These are phyloP conservation scores for Nothophoma quercina DNA, from an alignment of 2,329 filamentous ascomycete genomes.

Conservation along the genomic window DNA sequence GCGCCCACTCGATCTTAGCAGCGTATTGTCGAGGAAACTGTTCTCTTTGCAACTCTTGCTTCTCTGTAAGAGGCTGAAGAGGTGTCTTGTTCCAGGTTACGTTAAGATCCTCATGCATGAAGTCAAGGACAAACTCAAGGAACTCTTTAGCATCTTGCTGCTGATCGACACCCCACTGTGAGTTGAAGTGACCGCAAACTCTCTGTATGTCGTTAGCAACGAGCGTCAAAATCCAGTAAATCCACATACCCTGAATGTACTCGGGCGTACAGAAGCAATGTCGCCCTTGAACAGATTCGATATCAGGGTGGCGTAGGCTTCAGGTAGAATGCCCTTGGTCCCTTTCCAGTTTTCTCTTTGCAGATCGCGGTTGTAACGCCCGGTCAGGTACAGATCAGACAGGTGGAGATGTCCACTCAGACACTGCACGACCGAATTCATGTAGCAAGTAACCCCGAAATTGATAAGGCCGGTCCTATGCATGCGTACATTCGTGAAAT, in stretches of 20 bases:
- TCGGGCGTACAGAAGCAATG: conserved; percentile 54
- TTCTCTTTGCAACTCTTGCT: conserved; percentile 68
- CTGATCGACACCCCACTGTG: conserved; percentile 73
- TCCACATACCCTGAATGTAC: conserved; percentile 53
- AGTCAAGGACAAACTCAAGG: conserved; percentile 80
- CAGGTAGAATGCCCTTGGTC: conserved; percentile 68
- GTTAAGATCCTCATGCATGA: conserved; percentile 88
- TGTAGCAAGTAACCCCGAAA: conserved; percentile 85
- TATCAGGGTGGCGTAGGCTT: conserved; percentile 68
- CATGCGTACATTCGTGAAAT: conserved; percentile 56
- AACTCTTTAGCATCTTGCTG: conserved; percentile 96
- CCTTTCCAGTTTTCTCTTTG: conserved; percentile 69
- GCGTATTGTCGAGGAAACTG: conserved; percentile 68
- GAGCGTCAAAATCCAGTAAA: background rate
- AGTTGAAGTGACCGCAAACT: conserved; percentile 70
- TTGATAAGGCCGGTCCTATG: conserved; percentile 80
- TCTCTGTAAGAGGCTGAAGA: conserved; percentile 64
- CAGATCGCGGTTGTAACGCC: conserved; percentile 66
- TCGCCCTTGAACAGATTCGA: conserved; percentile 70
- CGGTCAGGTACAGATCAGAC: conserved; percentile 70
- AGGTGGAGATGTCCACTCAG: conserved; percentile 74
- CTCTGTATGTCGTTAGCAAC: conserved; percentile 38
- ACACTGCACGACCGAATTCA: conserved; percentile 89
- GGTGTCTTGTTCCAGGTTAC: conserved; percentile 66
- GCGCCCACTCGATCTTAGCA: conserved; percentile 77